phyloP scores from a whole-genome alignment of 1,139 yeast species.

The Hemisphaericaspora lyxosophila region DNA sequence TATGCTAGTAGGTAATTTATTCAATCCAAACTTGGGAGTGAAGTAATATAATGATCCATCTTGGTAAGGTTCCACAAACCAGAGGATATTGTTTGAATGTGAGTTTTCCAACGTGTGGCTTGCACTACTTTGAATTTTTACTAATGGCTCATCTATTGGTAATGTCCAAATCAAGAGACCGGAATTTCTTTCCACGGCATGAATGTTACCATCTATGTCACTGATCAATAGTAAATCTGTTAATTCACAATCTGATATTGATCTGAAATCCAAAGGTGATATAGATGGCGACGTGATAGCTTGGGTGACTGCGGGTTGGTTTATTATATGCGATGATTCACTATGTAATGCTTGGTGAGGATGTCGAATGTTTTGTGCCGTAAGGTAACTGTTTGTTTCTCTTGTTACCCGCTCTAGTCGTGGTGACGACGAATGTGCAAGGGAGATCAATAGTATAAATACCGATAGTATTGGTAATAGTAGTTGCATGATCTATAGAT shows the following conservation, averaged over 20 bases:
- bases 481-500: conserved; percentile 6
- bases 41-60: conserved; percentile 89
- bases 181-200: conserved; percentile 73
- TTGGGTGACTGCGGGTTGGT: conserved; percentile 4
- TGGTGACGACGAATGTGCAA: conserved; percentile 19
- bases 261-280: conserved; percentile 38
- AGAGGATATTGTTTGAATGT: conserved; percentile 37
- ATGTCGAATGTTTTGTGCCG: conserved; percentile 9
- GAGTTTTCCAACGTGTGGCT: conserved; percentile 10
- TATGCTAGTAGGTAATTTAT: conserved; percentile 79
- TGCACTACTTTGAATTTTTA: conserved; percentile 40
- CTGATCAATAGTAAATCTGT: conserved; percentile 67
- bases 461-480: conserved; percentile 6
- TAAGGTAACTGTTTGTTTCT: conserved; percentile 10
- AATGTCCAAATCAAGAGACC: conserved; percentile 83
- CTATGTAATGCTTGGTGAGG: conserved; percentile 9
- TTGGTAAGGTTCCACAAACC: conserved; percentile 90
- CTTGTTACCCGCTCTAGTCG: conserved; percentile 27
- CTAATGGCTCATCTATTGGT: conserved; percentile 52
- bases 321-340: neutral
- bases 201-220: conserved; percentile 86
- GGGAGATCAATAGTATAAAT: conserved; percentile 9
- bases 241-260: conserved; percentile 56
- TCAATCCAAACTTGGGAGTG: conserved; percentile 74
- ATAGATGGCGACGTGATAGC: conserved; percentile 14